phyloP scores from a whole-genome alignment of 805 yeast genomes.

The Saccharomycopsis microspora region DNA sequence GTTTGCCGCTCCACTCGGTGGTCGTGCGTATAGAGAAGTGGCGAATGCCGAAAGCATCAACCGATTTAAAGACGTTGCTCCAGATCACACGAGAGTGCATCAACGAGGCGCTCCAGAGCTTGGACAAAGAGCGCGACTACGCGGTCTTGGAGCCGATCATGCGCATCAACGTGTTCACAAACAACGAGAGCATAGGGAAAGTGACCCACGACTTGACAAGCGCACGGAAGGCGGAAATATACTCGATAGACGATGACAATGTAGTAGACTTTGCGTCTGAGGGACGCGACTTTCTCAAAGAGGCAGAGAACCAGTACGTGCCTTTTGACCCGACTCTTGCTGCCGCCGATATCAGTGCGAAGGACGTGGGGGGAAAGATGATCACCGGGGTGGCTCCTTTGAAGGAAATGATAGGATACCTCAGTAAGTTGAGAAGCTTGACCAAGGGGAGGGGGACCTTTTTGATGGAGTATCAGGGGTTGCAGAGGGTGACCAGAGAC shows the following conservation, averaged over 20 bases:
- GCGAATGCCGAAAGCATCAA: constrained; percentile 41
- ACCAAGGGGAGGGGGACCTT: constrained; percentile 87
- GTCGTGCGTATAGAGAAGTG: constrained; percentile 40
- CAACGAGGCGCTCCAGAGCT: constrained; percentile 24
- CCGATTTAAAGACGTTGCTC: constrained; percentile 28
- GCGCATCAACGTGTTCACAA: constrained; percentile 57
- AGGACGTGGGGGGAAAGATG: constrained; percentile 31
- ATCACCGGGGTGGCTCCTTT: constrained; percentile 79
- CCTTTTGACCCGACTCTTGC: constrained; percentile 68
- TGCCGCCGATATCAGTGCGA: constrained; percentile 16
- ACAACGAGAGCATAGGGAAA: constrained; percentile 64
- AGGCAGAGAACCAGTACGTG: constrained; percentile 52
- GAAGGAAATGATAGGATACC: constrained; percentile 83
- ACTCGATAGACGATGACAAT: constrained; percentile 49
- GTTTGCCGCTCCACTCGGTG: constrained; percentile 49
- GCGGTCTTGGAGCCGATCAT: constrained; percentile 80
- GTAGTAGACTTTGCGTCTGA: constrained; percentile 22
- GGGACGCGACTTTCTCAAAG: constrained; percentile 34
- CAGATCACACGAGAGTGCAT: constrained; percentile 36
- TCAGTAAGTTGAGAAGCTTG: constrained; percentile 62
- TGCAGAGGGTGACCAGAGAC: constrained; percentile 53
- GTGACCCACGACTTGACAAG: constrained; percentile 80
- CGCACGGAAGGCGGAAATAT: constrained; percentile 63
- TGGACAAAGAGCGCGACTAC: constrained; percentile 23
- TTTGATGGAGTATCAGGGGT: constrained; percentile 66